phyloP scores from a whole-genome alignment of 306 rosid species.

The Castanea mollissima region DNA sequence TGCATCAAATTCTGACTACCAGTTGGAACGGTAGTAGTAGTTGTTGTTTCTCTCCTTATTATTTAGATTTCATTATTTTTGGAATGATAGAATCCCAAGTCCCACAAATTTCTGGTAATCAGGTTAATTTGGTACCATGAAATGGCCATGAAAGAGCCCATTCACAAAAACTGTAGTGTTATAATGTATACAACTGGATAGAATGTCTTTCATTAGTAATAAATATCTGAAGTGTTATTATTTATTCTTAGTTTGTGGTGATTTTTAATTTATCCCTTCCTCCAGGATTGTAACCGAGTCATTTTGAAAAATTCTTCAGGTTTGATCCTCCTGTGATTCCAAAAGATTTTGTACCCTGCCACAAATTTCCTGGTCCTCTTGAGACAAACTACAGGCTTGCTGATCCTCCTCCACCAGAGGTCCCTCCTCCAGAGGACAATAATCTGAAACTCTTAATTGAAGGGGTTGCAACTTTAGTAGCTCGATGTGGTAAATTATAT shows the following conservation, averaged over 20 bases:
- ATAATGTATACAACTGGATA: not conserved
- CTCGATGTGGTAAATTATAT: slow-evolving; percentile 88
- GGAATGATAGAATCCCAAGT: not conserved
- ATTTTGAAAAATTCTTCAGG: slow-evolving; percentile 41
- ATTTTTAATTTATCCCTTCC: not conserved
- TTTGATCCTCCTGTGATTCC: slow-evolving; percentile 85
- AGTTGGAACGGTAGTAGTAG: slow-evolving; percentile 63
- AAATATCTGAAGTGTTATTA: not conserved
- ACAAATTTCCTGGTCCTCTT: slow-evolving; percentile 71
- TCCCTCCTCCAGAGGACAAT: slow-evolving; percentile 73
- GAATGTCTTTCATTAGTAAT: not conserved
- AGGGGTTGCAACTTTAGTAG: slow-evolving; percentile 90
- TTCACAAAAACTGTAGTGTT: not conserved
- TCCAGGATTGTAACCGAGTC: slow-evolving; percentile 5
- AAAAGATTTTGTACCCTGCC: slow-evolving; percentile 74
- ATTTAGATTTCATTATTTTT: not conserved
- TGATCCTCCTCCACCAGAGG: slow-evolving; percentile 68
- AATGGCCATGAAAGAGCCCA: not conserved
- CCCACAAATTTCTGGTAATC: not conserved
- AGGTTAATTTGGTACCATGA: not conserved
- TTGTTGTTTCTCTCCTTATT: slow-evolving; percentile 3
- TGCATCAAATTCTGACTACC: slow-evolving; percentile 76
- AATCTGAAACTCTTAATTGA: slow-evolving; percentile 83
- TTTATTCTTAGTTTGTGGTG: not conserved
- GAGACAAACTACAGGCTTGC: slow-evolving; percentile 53